Percentiles rank a stretch among this genome's conserved stretches.
phyloP scores from a whole-genome alignment of 1,139 yeast genomes.

The Yamadazyma blattariae region DNA sequence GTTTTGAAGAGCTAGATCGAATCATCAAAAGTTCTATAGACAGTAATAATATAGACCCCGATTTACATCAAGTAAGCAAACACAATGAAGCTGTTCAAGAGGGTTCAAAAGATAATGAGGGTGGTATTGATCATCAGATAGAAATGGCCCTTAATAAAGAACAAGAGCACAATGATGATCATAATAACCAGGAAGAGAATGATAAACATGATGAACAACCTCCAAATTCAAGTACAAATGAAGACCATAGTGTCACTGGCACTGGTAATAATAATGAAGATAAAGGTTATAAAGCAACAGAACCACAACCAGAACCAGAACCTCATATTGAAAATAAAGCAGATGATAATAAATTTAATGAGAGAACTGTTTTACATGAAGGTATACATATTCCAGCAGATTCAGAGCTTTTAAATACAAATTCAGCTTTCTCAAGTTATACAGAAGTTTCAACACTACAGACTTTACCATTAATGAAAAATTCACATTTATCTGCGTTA shows the following conservation, averaged over 20 bases:
- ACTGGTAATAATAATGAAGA: no score
- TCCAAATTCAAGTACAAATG: no score
- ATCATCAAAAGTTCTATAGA: conserved; percentile 6
- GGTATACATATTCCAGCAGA: conserved; percentile 37
- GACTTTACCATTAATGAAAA: conserved; percentile 38
- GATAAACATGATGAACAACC: no score
- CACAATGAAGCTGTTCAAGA: background rate
- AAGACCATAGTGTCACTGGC: no score
- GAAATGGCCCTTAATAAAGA: no score
- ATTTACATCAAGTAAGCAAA: background rate
- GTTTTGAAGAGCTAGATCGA: conserved; percentile 6
- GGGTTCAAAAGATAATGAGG: background rate
- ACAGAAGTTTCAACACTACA: conserved; percentile 39
- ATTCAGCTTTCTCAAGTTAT: conserved; percentile 43
- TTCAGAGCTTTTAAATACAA: conserved; percentile 42
- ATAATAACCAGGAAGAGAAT: no score
- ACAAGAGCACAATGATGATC: no score
- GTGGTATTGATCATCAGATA: background rate
- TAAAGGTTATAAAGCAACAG: no score
- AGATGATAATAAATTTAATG: background rate
- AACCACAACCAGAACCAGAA: background rate
- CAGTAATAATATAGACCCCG: conserved; percentile 5
- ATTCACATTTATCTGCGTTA: conserved; percentile 56
- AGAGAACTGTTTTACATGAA: conserved; percentile 14
- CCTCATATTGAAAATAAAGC: background rate